Evolutionary conservation across 495 filamentous ascomycete genomes (phyloP), one percentile per base, ranked within the genome.

Genomic region (Penicilliopsis zonata): DNA sequence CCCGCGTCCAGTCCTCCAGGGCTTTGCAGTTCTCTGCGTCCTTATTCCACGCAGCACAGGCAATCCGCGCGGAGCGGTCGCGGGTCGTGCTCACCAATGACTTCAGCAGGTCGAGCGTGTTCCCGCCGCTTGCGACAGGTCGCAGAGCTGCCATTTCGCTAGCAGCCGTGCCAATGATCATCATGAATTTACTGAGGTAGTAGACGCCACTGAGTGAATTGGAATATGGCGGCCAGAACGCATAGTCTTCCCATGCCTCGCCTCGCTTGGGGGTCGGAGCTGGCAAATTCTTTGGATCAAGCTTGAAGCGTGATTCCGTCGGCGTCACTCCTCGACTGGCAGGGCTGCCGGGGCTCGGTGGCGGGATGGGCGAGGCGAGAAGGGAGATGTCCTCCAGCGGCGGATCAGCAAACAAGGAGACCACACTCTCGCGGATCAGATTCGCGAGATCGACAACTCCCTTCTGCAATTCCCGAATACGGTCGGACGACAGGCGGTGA

Each of bases 141-240:
- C 63, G 55, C 7, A 94, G 60, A 1, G 77, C 67, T 3, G 82
- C 82, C 76, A 96, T 80, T 45, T 94, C 85, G 29, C 80, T 78
- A 1, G 86, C 86, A 1, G 86, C 90, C 2, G 72, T 77, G 13
- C 87, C 86, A 13, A 95, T 71, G 9, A 92, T 63, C 3, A 70
- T 67, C 5, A 95, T 65, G 41, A 90, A 78, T 52, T 80, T 83
- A 23, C 74, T 67, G 9, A 98, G 69, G 43, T 94, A 94, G 49
- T 92, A 71, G 5, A 86, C 78, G 6, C 80, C 87, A 40, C 86
- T 84, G 10, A 98, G 55, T 0, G 86, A 86, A 46, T 94, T 96
- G 4, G 86, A 80, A 43, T 80, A 78, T 0, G 90, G 90, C 2
- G 92, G 86, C 83, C 92, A 94, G 56, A 98, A 98, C 1, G 90